These are phyloP conservation scores for Mycena amicta DNA, from an alignment of 768 basidiomycete genomes.

Conservation along the genomic window DNA sequence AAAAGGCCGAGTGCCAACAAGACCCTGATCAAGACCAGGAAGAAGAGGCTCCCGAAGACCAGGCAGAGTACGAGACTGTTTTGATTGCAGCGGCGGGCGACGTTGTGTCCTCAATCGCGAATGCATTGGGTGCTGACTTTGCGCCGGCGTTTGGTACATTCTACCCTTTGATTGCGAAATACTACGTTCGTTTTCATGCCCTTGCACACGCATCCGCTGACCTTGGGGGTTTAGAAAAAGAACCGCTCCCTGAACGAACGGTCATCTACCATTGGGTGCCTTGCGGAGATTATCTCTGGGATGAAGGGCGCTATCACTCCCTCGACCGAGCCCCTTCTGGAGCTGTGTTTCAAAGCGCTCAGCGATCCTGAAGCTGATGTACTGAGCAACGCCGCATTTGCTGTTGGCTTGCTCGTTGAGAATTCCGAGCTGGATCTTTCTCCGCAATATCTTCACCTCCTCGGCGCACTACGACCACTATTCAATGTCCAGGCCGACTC, in stretches of 20 bases:
- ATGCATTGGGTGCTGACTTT: conserved; percentile 84
- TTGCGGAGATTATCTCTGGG: conserved; percentile 94
- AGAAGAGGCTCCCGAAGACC: conserved; percentile 84
- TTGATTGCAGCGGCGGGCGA: conserved; percentile 93
- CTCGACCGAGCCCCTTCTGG: conserved; percentile 78
- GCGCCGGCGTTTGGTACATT: conserved; percentile 80
- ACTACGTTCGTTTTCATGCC: conserved; percentile 60
- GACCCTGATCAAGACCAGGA: conserved; percentile 91
- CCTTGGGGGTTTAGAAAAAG: conserved; percentile 60
- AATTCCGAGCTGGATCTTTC: conserved; percentile 82
- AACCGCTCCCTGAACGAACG: conserved; percentile 88
- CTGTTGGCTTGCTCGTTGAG: conserved; percentile 88
- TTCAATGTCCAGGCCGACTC: conserved; percentile 71
- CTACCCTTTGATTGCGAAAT: conserved; percentile 87
- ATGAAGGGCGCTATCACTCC: conserved; percentile 86
- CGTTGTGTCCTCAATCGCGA: conserved; percentile 87
- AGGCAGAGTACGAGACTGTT: conserved; percentile 96
- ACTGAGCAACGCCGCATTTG: conserved; percentile 94
- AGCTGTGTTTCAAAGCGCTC: conserved; percentile 84
- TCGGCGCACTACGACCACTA: conserved; percentile 77
- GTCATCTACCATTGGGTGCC: conserved; percentile 88
- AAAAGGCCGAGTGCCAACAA: conserved; percentile 95
- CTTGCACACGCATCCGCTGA: neutral
- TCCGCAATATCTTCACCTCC: conserved; percentile 76
- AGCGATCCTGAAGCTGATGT: conserved; percentile 89